Evolutionary conservation across 768 basidiomycete species (phyloP).

Genomic region (Phallus indusiatus): DNA sequence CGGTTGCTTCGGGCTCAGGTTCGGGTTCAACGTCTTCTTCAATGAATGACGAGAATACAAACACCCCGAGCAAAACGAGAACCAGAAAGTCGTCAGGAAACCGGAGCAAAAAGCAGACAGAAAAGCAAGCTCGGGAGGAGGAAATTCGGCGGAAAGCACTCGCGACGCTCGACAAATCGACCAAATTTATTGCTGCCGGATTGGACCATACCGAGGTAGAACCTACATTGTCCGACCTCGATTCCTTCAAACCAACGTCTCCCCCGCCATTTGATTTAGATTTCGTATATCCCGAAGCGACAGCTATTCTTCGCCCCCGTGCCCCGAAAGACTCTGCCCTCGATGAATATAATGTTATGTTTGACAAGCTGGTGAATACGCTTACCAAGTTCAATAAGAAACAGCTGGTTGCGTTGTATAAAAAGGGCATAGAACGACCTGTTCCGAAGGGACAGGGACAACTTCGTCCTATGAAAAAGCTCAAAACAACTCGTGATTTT

Average conservation of each 20-base stretch:
- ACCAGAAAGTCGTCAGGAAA: background rate
- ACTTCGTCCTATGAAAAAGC: background rate
- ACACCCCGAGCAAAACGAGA: background rate
- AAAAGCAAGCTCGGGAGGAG: background rate
- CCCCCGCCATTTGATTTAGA: background rate
- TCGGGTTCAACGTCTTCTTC: background rate
- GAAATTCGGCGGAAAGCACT: conserved; percentile 7
- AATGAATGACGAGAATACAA: background rate
- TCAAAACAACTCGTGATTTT: conserved; percentile 2
- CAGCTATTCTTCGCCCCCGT: background rate
- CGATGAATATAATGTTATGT: background rate
- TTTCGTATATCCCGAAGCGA: background rate
- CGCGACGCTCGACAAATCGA: conserved; percentile 3
- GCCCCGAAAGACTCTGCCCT: background rate
- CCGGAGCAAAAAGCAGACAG: background rate
- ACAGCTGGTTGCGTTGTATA: conserved; percentile 1
- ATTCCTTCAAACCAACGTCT: background rate
- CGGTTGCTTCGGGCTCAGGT: background rate
- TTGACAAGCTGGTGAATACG: background rate
- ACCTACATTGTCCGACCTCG: conserved; percentile 8
- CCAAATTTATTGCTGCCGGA: conserved; percentile 1
- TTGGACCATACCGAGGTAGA: background rate
- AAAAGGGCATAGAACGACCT: background rate
- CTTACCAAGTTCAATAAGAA: conserved; percentile 1
- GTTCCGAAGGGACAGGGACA: background rate